phyloP scores from a whole-genome alignment of 371 early-diverging fungal genomes.

The Actinomucor elegans region DNA sequence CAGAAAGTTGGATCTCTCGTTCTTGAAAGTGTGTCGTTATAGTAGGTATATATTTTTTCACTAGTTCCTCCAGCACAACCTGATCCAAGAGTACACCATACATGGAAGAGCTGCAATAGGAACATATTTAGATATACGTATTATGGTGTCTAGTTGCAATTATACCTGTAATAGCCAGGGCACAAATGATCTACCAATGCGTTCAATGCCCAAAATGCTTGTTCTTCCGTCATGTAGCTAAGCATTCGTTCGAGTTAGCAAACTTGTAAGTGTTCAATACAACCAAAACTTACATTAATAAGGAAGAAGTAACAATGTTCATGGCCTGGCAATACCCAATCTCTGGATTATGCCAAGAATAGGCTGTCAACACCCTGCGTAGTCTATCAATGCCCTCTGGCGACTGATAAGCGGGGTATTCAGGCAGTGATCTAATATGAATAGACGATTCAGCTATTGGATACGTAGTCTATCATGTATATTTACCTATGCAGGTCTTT shows the following conservation, averaged over 20 bases:
- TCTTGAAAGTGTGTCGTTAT: constrained; percentile 77
- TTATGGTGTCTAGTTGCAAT: constrained; percentile 36
- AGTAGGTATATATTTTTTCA: constrained; percentile 72
- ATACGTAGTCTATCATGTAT: neutral
- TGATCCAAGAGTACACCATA: constrained; percentile 96
- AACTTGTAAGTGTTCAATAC: too few relatives aligned
- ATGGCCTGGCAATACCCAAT: constrained; percentile 99
- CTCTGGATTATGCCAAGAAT: constrained; percentile 85
- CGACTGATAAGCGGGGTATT: constrained; percentile 91
- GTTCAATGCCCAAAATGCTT: constrained; percentile 93
- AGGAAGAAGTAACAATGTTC: constrained; percentile 95
- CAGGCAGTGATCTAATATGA: constrained; percentile 75
- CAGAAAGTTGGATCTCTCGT: constrained; percentile 90
- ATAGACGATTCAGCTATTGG: neutral
- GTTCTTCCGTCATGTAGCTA: constrained; percentile 91
- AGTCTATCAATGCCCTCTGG: constrained; percentile 89
- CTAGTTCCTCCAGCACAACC: constrained; percentile 88
- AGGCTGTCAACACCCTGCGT: constrained; percentile 86
- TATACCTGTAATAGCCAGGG: constrained; percentile 88
- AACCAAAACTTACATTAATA: constrained; percentile 69
- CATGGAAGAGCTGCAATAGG: constrained; percentile 86
- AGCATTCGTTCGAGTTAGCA: too few relatives aligned
- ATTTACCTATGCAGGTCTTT: constrained; percentile 90
- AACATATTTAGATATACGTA: too few relatives aligned
- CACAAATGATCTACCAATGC: constrained; percentile 87